Evolutionary conservation across 768 basidiomycete genomes (phyloP).

Genomic region (Ramaria sp.): DNA sequence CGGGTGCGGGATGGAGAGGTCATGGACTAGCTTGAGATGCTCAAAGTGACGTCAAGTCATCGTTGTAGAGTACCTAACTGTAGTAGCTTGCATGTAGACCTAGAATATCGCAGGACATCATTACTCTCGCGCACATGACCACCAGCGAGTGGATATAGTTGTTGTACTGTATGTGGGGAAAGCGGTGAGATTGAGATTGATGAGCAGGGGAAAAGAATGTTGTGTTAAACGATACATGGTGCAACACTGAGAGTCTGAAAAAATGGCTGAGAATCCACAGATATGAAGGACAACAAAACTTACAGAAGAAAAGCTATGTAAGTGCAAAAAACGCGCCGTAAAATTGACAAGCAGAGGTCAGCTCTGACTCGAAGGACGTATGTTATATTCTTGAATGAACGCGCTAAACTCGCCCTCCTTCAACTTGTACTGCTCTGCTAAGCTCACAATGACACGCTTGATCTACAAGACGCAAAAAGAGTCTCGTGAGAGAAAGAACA

Average conservation of each 20-base stretch:
- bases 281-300: background rate
- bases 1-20: background rate
- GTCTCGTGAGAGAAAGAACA: background rate
- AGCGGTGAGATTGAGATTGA: too few relatives aligned
- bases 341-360: background rate
- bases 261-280: background rate
- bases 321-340: background rate
- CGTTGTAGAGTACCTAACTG: background rate
- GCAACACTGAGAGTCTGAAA: background rate
- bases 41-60: background rate
- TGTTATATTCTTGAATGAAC: slow-evolving; percentile 70
- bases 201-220: too few relatives aligned
- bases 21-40: background rate
- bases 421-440: slow-evolving; percentile 80
- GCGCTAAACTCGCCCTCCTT: slow-evolving; percentile 78
- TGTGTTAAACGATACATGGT: background rate
- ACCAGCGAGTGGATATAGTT: background rate
- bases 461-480: slow-evolving; percentile 41
- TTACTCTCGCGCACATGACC: background rate
- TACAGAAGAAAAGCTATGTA: background rate
- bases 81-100: background rate
- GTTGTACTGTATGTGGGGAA: too few relatives aligned
- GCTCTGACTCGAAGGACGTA: slow-evolving; percentile 38
- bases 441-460: slow-evolving; percentile 61
- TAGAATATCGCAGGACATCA: background rate